phyloP scores from a whole-genome alignment of 306 rosid genomes.

The Quercus mongolica region DNA sequence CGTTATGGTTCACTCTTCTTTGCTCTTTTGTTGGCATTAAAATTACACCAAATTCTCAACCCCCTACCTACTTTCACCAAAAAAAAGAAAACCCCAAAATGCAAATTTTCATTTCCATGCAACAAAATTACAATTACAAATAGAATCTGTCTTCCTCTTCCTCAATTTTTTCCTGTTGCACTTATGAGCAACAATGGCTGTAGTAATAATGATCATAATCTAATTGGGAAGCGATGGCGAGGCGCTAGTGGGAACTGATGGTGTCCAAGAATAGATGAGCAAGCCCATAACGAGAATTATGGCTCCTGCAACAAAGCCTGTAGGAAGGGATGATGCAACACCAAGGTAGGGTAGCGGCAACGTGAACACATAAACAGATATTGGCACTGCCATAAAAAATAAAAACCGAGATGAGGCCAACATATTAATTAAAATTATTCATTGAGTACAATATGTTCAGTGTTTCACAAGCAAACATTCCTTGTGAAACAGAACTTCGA shows the following conservation, averaged over 20 bases:
- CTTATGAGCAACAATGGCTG: not conserved
- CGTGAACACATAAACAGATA: constrained; percentile 68
- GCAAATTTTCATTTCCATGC: not conserved
- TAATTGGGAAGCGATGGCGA: constrained; percentile 35
- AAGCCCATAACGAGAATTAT: constrained; percentile 61
- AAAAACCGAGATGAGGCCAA: constrained; percentile 8
- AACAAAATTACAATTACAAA: not conserved
- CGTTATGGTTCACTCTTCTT: not conserved
- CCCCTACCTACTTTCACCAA: not conserved
- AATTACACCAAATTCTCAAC: not conserved
- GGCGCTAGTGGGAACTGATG: constrained; percentile 44
- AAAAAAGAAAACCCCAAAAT: not conserved
- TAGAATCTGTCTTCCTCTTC: not conserved
- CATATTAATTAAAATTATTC: not conserved
- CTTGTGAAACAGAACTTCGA: too few species aligned
- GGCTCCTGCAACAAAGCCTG: constrained; percentile 76
- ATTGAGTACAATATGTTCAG: not conserved
- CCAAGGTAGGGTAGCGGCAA: constrained; percentile 84
- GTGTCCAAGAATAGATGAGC: constrained; percentile 69
- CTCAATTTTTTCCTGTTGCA: not conserved
- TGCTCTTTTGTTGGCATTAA: not conserved
- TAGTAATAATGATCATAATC: not conserved
- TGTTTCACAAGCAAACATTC: not conserved
- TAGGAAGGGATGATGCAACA: constrained; percentile 66
- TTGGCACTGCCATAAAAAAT: constrained; percentile 66